Conservation (phyloP, 108 stramenopile genomes). For the Fragilaria crotonensis region DNA sequence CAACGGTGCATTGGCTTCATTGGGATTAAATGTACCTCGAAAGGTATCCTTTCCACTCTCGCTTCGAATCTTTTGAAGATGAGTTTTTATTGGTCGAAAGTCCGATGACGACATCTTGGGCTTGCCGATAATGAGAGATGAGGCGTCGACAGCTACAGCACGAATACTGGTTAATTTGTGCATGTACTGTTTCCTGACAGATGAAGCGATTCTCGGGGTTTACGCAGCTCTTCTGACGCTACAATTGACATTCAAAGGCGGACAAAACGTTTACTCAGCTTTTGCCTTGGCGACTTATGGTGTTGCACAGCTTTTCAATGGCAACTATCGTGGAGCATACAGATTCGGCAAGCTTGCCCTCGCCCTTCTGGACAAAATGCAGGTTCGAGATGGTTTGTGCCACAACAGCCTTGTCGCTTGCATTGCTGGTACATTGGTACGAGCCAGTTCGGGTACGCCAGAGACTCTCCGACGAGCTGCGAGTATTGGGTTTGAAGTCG, state of each 20-base stretch:
- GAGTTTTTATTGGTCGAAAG: background rate
- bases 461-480: background rate
- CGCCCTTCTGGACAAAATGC: background rate
- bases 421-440: background rate
- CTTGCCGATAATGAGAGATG: background rate
- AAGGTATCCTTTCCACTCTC: background rate
- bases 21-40: background rate
- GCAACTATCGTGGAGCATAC: background rate
- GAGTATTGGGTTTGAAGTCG: background rate
- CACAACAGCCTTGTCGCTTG: background rate
- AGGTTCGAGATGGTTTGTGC: background rate
- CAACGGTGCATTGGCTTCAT: background rate
- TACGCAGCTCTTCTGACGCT: background rate
- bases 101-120: background rate
- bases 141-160: background rate
- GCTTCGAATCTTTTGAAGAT: background rate
- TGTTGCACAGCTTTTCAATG: background rate
- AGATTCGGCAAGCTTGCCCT: background rate
- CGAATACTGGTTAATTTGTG: background rate
- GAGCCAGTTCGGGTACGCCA: background rate
- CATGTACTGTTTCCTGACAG: background rate
- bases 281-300: background rate
- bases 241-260: background rate
- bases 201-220: background rate
- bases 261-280: background rate